A percentile compares a stretch with the other conserved stretches of the same genome.
Evolutionary conservation across 345 rosid species (phyloP).

Genomic region (Eucalyptus erythrocorys): DNA sequence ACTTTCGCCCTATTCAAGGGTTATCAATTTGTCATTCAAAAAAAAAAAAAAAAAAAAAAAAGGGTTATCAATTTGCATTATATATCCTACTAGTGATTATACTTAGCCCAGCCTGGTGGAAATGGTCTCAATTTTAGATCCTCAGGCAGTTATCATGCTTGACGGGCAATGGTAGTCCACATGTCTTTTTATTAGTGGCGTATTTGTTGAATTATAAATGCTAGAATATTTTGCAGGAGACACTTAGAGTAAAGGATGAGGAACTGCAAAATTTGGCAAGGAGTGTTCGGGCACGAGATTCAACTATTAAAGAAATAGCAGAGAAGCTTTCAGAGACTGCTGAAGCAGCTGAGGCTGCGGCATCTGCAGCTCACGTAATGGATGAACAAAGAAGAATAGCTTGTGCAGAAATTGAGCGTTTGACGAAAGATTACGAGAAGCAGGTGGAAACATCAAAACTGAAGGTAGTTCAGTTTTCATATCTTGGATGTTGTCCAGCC

Average conservation of each 20-base stretch:
- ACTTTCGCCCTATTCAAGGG: neutral
- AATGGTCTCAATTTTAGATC: neutral
- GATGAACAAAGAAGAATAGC: conserved; percentile 84
- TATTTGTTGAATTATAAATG: neutral
- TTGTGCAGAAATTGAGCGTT: conserved; percentile 64
- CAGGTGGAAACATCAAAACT: conserved; percentile 35
- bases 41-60: too few relatives aligned
- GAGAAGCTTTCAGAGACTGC: conserved; percentile 90
- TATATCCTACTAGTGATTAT: neutral
- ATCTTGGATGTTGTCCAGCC: neutral
- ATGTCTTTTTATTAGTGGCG: neutral
- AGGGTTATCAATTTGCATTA: neutral
- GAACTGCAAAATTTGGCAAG: conserved; percentile 83
- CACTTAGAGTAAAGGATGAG: conserved; percentile 91
- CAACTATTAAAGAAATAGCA: conserved; percentile 82
- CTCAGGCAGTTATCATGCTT: neutral
- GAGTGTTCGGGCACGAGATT: conserved; percentile 86
- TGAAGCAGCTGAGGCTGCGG: conserved; percentile 98
- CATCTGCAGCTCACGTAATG: conserved; percentile 85
- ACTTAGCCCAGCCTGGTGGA: neutral
- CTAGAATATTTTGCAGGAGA: conserved; percentile 49
- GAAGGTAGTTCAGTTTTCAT: conserved; percentile 31
- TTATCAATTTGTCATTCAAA: neutral
- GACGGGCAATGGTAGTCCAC: neutral
- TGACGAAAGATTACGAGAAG: conserved; percentile 47